phyloP scores from a whole-genome alignment of 768 basidiomycete species.

The Tylopilus sp. region DNA sequence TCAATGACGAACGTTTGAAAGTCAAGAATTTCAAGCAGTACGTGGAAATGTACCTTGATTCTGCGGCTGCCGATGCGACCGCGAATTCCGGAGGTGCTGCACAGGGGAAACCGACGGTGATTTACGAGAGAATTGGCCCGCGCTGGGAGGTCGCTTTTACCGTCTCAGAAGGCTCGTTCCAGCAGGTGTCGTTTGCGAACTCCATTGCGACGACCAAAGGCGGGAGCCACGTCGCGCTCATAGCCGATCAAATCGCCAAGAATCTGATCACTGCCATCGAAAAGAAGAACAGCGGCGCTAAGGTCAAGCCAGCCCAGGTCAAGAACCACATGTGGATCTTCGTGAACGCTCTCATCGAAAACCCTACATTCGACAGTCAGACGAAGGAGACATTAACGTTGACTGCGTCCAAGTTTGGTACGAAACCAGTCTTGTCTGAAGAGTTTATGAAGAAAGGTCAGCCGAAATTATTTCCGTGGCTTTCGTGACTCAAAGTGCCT shows the following conservation, averaged over 20 bases:
- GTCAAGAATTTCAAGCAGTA: conserved; percentile 97
- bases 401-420: conserved; percentile 84
- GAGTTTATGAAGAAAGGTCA: conserved; percentile 96
- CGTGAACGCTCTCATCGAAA: conserved; percentile 92
- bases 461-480: conserved; percentile 12
- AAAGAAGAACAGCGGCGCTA: conserved; percentile 98
- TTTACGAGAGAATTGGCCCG: conserved; percentile 74
- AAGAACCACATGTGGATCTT: conserved; percentile 99
- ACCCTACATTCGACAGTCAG: conserved; percentile 98
- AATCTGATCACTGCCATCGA: conserved; percentile 73
- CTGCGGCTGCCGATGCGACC: conserved; percentile 65
- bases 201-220: conserved; percentile 96
- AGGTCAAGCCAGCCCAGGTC: conserved; percentile 89
- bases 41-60: conserved; percentile 87
- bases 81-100: conserved; percentile 78
- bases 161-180: conserved; percentile 87
- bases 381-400: conserved; percentile 95
- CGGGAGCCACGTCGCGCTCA: conserved; percentile 83
- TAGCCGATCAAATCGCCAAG: conserved; percentile 89
- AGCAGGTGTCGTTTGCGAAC: conserved; percentile 97
- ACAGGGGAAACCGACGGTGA: conserved; percentile 67
- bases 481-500: conserved; percentile 2
- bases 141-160: conserved; percentile 97
- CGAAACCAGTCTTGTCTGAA: conserved; percentile 78
- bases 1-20: conserved; percentile 89